Evolutionary conservation across 768 basidiomycete species (phyloP).

Genomic region (Rhodotorula taiwanensis): DNA sequence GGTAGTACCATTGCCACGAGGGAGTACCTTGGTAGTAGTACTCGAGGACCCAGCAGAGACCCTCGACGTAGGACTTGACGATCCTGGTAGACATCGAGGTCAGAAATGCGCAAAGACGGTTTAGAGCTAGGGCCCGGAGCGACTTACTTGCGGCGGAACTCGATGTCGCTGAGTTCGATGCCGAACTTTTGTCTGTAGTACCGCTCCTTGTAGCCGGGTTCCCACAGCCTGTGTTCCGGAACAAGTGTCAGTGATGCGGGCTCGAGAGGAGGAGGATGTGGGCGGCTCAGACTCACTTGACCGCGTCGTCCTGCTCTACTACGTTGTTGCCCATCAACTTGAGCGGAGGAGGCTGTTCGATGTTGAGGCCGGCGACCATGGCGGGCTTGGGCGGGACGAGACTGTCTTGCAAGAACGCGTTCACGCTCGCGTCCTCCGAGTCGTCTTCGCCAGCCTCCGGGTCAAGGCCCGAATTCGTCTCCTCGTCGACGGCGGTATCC

Average conservation of each 20-base stretch:
- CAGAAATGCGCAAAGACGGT: not conserved
- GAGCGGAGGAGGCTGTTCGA: conserved; percentile 48
- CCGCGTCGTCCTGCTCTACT: conserved; percentile 86
- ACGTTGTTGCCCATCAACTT: conserved; percentile 83
- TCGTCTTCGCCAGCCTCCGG: conserved; percentile 35
- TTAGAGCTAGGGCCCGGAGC: not conserved
- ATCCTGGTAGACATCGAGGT: conserved; percentile 51
- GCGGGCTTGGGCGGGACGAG: conserved; percentile 49
- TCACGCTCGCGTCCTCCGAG: conserved; percentile 40
- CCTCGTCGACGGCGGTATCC: not conserved
- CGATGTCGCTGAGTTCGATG: conserved; percentile 59
- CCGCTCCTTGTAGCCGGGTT: conserved; percentile 88
- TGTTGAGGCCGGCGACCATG: conserved; percentile 43
- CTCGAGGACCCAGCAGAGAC: conserved; percentile 86
- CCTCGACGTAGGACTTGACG: conserved; percentile 80
- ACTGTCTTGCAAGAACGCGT: conserved; percentile 25
- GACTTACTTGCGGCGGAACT: conserved; percentile 66
- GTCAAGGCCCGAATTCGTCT: conserved; percentile 25
- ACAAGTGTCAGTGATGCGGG: not conserved
- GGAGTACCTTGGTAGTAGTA: conserved; percentile 97
- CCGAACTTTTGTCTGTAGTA: conserved; percentile 94
- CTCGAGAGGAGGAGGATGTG: not conserved
- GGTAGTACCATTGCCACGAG: conserved; percentile 83
- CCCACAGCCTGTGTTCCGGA: conserved; percentile 64
- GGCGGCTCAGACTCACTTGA: conserved; percentile 57